These are phyloP conservation scores for Lycium ferocissimum DNA, from an alignment of 257 asterid genomes.

Conservation along the genomic window DNA sequence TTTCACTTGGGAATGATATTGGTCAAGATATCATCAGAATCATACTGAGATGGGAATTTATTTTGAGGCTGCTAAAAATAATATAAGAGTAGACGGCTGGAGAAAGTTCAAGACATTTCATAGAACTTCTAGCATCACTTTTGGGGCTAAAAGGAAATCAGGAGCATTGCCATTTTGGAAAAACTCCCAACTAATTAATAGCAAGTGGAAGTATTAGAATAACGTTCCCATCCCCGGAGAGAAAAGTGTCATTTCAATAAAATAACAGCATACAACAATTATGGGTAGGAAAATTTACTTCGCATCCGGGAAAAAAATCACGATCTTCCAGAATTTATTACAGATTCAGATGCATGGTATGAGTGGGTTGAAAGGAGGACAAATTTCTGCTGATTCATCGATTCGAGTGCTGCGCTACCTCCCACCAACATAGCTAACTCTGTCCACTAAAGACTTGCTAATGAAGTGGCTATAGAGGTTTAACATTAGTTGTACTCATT, in stretches of 20 bases:
- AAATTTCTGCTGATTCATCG: neutral
- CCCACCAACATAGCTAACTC: neutral
- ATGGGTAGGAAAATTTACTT: neutral
- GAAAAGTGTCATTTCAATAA: neutral
- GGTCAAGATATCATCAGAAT: neutral
- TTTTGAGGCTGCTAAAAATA: neutral
- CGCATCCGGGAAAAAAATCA: neutral
- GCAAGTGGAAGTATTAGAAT: neutral
- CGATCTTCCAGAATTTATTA: neutral
- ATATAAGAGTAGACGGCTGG: neutral
- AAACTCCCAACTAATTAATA: neutral
- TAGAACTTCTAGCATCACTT: slow-evolving; percentile 1
- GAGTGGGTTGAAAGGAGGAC: neutral
- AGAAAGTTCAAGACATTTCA: neutral
- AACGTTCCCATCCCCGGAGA: neutral
- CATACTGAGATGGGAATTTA: slow-evolving; percentile 1
- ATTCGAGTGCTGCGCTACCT: neutral
- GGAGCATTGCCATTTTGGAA: neutral
- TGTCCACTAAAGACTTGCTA: neutral
- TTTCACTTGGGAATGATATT: neutral
- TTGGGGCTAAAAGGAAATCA: neutral
- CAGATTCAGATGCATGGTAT: neutral
- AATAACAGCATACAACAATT: neutral
- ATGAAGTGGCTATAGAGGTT: neutral
- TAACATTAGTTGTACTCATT: neutral